A percentile compares a stretch with the other conserved stretches of the same genome.
These are phyloP conservation scores for Talaromyces sp. DNA, from an alignment of 2,329 filamentous ascomycete species.

Conservation along the genomic window DNA sequence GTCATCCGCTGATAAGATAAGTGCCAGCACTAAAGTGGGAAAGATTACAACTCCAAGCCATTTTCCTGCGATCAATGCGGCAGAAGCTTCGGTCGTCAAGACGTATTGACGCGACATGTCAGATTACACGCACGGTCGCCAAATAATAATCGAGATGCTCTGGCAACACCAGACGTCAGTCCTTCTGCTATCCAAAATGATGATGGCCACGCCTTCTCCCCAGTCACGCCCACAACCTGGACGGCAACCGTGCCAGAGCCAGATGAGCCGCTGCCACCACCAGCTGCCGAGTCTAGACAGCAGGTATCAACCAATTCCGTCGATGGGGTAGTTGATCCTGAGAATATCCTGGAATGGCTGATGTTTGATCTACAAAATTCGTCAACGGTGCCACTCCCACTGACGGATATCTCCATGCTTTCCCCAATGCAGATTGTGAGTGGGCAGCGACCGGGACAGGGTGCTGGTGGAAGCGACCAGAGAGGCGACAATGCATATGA, in stretches of 20 bases:
- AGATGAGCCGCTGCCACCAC: neutral
- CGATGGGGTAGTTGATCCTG: neutral
- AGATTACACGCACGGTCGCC: slow-evolving; percentile 21
- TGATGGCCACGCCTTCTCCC: neutral
- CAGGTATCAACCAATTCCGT: neutral
- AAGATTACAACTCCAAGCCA: slow-evolving; percentile 26
- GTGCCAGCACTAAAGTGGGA: neutral
- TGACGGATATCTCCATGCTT: neutral
- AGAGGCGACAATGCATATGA: neutral
- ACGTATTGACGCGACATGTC: slow-evolving; percentile 25
- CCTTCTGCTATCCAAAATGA: neutral
- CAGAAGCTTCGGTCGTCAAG: slow-evolving; percentile 26
- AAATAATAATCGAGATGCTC: neutral
- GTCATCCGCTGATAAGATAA: neutral
- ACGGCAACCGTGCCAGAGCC: neutral
- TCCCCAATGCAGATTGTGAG: neutral
- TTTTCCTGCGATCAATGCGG: slow-evolving; percentile 25
- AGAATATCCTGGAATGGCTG: neutral
- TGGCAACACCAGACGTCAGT: neutral
- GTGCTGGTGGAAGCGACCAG: neutral
- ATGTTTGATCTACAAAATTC: neutral
- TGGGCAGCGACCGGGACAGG: neutral
- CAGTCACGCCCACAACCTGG: neutral
- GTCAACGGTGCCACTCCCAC: neutral
- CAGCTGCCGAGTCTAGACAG: neutral